A percentile compares a stretch with the other conserved stretches of the same genome.
Conservation (phyloP, 208 protist genomes). For the Trypanosoma scelopori region DNA sequence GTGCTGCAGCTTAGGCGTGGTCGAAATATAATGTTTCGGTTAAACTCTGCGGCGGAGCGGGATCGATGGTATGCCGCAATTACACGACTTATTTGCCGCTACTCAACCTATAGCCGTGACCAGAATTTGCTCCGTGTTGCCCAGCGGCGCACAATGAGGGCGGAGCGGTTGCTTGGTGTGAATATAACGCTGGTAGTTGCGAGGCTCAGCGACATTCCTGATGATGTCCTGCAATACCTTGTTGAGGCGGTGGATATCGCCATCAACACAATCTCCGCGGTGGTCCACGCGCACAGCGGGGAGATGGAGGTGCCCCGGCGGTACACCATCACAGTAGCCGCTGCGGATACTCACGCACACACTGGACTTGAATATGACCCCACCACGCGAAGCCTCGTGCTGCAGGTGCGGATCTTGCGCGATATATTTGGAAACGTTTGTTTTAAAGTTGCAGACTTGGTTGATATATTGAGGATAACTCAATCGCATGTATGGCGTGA, state of each 20-base stretch:
- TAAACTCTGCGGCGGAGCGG: conserved; percentile 67
- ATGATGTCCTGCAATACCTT: conserved; percentile 75
- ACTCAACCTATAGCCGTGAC: conserved; percentile 58
- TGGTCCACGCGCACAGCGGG: conserved; percentile 46
- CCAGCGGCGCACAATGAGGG: conserved; percentile 41
- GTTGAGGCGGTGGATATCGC: conserved; percentile 76
- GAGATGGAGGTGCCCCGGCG: conserved; percentile 45
- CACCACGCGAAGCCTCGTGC: conserved; percentile 45
- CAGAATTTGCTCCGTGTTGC: conserved; percentile 55
- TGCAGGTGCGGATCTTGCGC: conserved; percentile 56
- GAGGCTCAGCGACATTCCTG: conserved; percentile 49
- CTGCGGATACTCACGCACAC: conserved; percentile 24
- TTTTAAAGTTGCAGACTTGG: conserved; percentile 52
- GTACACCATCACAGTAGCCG: conserved; percentile 58
- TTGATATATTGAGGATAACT: conserved; percentile 64
- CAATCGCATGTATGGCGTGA: conserved; percentile 82
- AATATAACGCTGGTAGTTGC: conserved; percentile 60
- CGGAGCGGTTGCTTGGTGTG: conserved; percentile 54
- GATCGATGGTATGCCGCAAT: conserved; percentile 74
- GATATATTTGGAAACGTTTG: conserved; percentile 48
- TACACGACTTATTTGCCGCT: conserved; percentile 59
- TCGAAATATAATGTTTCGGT: conserved; percentile 59
- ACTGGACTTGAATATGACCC: conserved; percentile 68
- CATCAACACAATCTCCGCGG: conserved; percentile 51
- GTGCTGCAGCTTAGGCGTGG: conserved; percentile 47